A percentile compares a stretch with the other conserved stretches of the same genome.
These are phyloP conservation scores for Myriosclerotinia scirpicola DNA, from an alignment of 2,329 filamentous ascomycete genomes.

Conservation along the genomic window DNA sequence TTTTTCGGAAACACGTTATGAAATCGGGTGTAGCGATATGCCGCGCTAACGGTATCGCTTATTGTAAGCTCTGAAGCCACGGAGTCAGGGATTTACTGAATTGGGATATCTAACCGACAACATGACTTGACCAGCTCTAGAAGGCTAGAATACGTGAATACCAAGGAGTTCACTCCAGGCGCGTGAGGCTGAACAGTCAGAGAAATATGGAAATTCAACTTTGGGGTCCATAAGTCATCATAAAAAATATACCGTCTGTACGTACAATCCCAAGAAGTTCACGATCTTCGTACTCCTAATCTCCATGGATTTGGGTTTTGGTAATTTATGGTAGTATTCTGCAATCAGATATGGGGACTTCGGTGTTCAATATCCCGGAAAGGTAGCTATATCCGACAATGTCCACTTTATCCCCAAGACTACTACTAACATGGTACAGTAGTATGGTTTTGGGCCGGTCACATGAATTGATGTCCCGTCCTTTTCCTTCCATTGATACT, in stretches of 20 bases:
- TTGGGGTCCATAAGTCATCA: constrained; percentile 13
- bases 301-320: constrained; percentile 17
- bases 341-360: not conserved
- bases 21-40: too few relatives aligned
- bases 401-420: constrained; percentile 19
- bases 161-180: not conserved
- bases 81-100: constrained; percentile 1
- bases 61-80: constrained; percentile 4
- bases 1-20: too few relatives aligned
- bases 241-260: constrained; percentile 1
- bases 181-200: constrained; percentile 2
- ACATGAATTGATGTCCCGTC: constrained; percentile 21
- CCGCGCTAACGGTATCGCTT: constrained; percentile 12
- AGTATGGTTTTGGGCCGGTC: constrained; percentile 14
- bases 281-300: constrained; percentile 14
- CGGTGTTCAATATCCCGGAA: constrained; percentile 21
- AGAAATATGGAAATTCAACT: constrained; percentile 3
- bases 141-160: not conserved
- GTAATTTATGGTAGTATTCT: constrained; percentile 12
- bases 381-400: constrained; percentile 18
- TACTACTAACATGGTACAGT: constrained; percentile 1
- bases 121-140: constrained; percentile 5
- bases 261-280: constrained; percentile 1
- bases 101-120: constrained; percentile 11
- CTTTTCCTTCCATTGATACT: constrained; percentile 4